These are phyloP conservation scores for Termitomyces sp. DNA, from an alignment of 768 basidiomycete genomes.

Conservation along the genomic window DNA sequence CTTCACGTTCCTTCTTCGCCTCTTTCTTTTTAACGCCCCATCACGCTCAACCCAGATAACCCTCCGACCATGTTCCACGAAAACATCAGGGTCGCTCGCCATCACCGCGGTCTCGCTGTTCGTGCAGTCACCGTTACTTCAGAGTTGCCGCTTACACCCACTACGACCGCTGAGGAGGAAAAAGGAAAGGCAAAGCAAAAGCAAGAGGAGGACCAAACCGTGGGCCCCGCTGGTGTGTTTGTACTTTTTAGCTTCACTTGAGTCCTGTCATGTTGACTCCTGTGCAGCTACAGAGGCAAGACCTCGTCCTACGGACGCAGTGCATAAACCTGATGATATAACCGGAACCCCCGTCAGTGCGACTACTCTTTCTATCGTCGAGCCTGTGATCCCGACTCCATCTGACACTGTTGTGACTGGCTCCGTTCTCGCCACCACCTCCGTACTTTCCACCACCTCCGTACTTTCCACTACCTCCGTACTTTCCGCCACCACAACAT, in stretches of 20 bases:
- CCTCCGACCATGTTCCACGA: conserved; percentile 7
- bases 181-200: background rate
- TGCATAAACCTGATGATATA: background rate
- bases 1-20: conserved; percentile 9
- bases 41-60: background rate
- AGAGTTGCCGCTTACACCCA: background rate
- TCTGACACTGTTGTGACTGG: background rate
- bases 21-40: conserved; percentile 9
- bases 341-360: background rate
- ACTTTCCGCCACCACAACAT: background rate
- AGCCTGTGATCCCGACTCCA: background rate
- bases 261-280: background rate
- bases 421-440: background rate
- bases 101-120: conserved; percentile 9
- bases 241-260: background rate
- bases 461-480: background rate
- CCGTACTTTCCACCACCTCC: background rate
- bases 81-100: conserved; percentile 3
- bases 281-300: background rate
- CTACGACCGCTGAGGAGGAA: background rate
- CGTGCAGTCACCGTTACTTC: conserved; percentile 1
- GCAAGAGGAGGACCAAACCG: background rate
- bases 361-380: background rate
- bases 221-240: background rate
- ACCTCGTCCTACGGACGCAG: background rate